Conservation (phyloP, 1,139 yeast species). For the Debaryomycetaceae sp. region DNA sequence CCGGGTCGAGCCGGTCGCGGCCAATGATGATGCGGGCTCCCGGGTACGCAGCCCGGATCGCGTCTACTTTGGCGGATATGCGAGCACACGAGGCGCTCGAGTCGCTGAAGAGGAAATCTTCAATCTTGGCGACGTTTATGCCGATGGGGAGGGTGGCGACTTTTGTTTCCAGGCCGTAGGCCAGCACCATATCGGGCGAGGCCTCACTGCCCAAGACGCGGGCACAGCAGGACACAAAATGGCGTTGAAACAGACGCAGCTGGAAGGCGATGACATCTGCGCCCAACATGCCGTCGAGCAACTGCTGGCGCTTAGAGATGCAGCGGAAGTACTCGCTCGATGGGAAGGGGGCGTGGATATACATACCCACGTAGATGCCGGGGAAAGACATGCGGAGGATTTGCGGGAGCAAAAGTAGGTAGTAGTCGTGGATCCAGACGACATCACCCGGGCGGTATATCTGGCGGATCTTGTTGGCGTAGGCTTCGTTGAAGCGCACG, state of each 20-base stretch:
- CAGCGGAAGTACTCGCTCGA: slow-evolving; percentile 93
- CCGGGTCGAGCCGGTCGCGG: slow-evolving; percentile 78
- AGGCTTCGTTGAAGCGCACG: slow-evolving; percentile 82
- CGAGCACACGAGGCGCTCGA: slow-evolving; percentile 59
- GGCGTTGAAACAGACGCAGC: slow-evolving; percentile 86
- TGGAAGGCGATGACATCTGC: slow-evolving; percentile 86
- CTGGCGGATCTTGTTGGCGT: slow-evolving; percentile 63
- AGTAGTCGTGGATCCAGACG: slow-evolving; percentile 93
- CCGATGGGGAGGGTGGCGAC: slow-evolving; percentile 78
- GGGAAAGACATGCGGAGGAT: slow-evolving; percentile 75
- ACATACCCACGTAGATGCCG: slow-evolving; percentile 80
- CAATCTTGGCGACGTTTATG: slow-evolving; percentile 60
- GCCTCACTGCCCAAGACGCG: slow-evolving; percentile 76
- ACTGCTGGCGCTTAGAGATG: slow-evolving; percentile 71
- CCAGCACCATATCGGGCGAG: slow-evolving; percentile 61
- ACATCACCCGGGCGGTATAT: slow-evolving; percentile 43
- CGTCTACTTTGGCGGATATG: no score
- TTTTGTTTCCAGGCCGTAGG: slow-evolving; percentile 54
- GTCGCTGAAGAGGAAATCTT: slow-evolving; percentile 32
- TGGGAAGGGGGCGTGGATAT: slow-evolving; percentile 90
- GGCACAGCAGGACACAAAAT: slow-evolving; percentile 84
- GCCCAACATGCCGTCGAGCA: slow-evolving; percentile 78
- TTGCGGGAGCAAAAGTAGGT: slow-evolving; percentile 72
- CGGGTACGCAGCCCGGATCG: slow-evolving; percentile 76
- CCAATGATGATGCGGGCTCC: slow-evolving; percentile 64